phyloP scores from a whole-genome alignment of 2,329 filamentous ascomycete genomes.

The Neofusicoccum sp. region DNA sequence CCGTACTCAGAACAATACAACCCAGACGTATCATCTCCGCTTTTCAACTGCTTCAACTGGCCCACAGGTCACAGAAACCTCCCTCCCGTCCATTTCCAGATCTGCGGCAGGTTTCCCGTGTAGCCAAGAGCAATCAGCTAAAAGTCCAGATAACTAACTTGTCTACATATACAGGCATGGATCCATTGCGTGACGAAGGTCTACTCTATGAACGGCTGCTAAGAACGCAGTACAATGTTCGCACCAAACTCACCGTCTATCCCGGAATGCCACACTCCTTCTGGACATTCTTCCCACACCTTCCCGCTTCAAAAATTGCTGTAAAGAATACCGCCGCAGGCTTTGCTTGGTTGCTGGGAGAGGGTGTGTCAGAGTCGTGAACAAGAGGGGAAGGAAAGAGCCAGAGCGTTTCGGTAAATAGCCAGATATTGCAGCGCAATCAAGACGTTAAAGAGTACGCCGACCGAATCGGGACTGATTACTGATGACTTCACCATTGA shows the following conservation, averaged over 20 bases:
- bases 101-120: slow-evolving; percentile 38
- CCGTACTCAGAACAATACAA: slow-evolving; percentile 29
- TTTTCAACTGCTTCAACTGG: slow-evolving; percentile 27
- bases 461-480: no score
- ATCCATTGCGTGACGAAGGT: slow-evolving; percentile 53
- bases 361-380: neutral
- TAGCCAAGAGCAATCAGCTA: neutral
- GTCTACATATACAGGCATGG: slow-evolving; percentile 28
- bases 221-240: slow-evolving; percentile 42
- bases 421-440: no score
- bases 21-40: slow-evolving; percentile 28
- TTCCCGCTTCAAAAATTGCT: slow-evolving; percentile 27
- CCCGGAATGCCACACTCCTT: slow-evolving; percentile 45
- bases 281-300: slow-evolving; percentile 31
- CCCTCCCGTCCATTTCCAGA: slow-evolving; percentile 51
- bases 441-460: no score
- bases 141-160: neutral
- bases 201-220: slow-evolving; percentile 53
- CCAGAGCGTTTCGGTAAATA: no score
- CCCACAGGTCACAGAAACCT: slow-evolving; percentile 28
- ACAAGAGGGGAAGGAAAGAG: no score
- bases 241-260: slow-evolving; percentile 47
- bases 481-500: no score
- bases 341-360: slow-evolving; percentile 35
- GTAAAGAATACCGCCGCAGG: slow-evolving; percentile 32